Base-by-base conservation (phyloP, 2,329 filamentous ascomycete species). In the Neofusicoccum kwambonambiense region DNA sequence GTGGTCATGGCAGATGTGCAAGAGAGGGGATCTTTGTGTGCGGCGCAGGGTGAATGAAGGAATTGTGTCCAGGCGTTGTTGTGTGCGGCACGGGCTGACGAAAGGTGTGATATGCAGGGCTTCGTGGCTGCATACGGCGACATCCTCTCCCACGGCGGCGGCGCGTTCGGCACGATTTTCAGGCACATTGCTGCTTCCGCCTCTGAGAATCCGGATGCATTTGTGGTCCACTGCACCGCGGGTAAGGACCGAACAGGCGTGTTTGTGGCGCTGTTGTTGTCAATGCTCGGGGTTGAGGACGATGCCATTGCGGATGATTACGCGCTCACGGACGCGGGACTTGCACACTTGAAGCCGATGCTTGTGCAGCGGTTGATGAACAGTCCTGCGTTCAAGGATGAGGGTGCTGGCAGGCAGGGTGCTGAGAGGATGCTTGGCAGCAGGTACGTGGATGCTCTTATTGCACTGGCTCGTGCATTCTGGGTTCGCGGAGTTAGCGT, bases 241-340 rank as follows among this genome's bases (percentile, higher is more conserved):
- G 90, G 90, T 12, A 93, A 93, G 76, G 90, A 93, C 74, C 83
- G 90, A 49, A 93, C 90, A 0, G 90, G 90, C 2, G 83, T 93
- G 4, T 77, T 92, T 50, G 85, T 86, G 56, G 90, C 89, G 3
- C 70, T 93, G 45, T 73, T 93, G 8, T 80, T 92, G 44, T 78
- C 84, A 31, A 80, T 92, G 34, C 87, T 87, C 8, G 87, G 87
- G 3, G 87, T 91, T 0, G 75, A 81, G 1, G 82, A 87, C 68
- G 79, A 89, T 83, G n/a, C 56, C 1, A 75, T 77, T 34, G 89
- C 88, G 0, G 76, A 83, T 9, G 90, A 93, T 74, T 93, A 93
- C 73, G 79, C 83, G 15, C 78, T 91, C 9, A 91, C 89, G 0
- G 86, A 90, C 58, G 69, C 80, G 1, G 89, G 90, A 58, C 22